Percentiles rank a stretch among this genome's conserved stretches.
Conservation (phyloP, 352 stramenopile genomes). For the Globisporangium uncinulatum region DNA sequence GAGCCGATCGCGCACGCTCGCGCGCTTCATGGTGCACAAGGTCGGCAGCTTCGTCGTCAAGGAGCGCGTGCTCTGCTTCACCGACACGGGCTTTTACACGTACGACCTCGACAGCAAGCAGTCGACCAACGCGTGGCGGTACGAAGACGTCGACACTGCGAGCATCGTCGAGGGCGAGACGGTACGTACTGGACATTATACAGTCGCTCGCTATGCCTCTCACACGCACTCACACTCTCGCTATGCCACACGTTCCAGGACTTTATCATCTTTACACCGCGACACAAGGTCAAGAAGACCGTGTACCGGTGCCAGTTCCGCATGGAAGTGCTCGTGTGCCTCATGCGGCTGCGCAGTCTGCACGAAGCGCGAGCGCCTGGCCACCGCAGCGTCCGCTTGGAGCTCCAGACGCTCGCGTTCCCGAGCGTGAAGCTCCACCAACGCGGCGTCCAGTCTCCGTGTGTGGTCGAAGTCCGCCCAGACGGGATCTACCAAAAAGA, state of each 20-base stretch:
- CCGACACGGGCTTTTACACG: constrained; percentile 65
- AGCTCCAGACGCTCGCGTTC: constrained; percentile 56
- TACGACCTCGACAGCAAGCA: constrained; percentile 63
- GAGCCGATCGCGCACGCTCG: constrained; percentile 55
- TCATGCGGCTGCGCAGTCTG: constrained; percentile 68
- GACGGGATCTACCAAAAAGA: constrained; percentile 78
- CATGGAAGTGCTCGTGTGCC: constrained; percentile 78
- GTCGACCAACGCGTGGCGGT: constrained; percentile 78
- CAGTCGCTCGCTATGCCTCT: too few species aligned
- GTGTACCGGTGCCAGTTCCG: constrained; percentile 75
- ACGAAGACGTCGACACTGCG: constrained; percentile 66
- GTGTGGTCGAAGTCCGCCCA: constrained; percentile 59
- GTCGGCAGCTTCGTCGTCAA: constrained; percentile 82
- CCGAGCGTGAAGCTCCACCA: constrained; percentile 57
- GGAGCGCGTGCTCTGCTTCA: constrained; percentile 78
- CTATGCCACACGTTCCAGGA: constrained; percentile 18
- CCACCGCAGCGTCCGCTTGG: constrained; percentile 12
- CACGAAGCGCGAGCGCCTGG: constrained; percentile 37
- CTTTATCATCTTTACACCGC: constrained; percentile 70
- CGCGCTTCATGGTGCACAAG: constrained; percentile 82
- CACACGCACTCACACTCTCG: background rate
- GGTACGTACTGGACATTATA: constrained; percentile 9
- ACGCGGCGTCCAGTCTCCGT: constrained; percentile 51
- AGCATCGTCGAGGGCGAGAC: constrained; percentile 64
- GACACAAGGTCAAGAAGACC: constrained; percentile 77